Evolutionary conservation across 1,284 basidiomycete species (phyloP).

Genomic region (Acaromyces ingoldii): DNA sequence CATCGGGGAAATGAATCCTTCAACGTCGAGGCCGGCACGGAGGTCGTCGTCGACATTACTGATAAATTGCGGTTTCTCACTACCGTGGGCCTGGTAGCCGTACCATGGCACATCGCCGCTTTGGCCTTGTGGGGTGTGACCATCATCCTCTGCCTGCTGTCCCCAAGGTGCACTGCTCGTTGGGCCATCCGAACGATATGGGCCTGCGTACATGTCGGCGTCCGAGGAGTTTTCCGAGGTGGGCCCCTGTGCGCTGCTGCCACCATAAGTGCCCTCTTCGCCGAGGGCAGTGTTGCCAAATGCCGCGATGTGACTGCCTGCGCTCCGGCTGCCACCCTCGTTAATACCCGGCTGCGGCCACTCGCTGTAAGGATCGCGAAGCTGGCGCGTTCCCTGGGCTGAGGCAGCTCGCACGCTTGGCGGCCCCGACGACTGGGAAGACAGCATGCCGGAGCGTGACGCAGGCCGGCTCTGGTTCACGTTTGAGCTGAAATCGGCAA

Average conservation of each 20-base stretch:
- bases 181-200: conserved; percentile 3
- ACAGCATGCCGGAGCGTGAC: conserved; percentile 30
- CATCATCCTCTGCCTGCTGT: too few species aligned
- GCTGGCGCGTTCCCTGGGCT: too few species aligned
- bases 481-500: conserved; percentile 25
- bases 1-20: conserved; percentile 76
- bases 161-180: too few species aligned
- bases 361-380: conserved; percentile 22
- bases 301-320: too few species aligned
- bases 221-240: neutral
- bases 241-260: too few species aligned
- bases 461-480: conserved; percentile 13
- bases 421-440: conserved; percentile 13
- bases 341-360: conserved; percentile 28
- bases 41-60: conserved; percentile 45
- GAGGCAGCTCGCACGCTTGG: too few species aligned
- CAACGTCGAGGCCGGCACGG: conserved; percentile 31
- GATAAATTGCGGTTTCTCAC: conserved; percentile 34
- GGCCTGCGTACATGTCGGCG: conserved; percentile 1
- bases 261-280: too few species aligned
- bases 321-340: too few species aligned
- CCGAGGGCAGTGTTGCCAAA: too few species aligned
- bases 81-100: conserved; percentile 39
- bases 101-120: conserved; percentile 14
- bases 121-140: too few species aligned